Base-by-base conservation (phyloP, 345 rosid genomes). In the Rhizophora mangle region DNA sequence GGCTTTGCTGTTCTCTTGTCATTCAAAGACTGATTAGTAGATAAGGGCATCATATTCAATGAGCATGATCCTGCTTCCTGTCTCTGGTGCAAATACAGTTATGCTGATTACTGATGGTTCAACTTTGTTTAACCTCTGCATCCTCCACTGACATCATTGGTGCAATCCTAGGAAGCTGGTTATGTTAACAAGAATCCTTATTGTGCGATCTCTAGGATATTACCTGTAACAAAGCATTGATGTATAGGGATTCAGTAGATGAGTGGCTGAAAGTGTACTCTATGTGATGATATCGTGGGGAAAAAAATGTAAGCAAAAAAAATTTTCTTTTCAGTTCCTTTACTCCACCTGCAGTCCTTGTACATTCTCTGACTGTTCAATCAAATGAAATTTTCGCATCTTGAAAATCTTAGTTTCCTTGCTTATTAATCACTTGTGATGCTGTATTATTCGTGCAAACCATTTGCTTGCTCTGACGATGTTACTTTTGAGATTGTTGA, bases 11-110 rank as follows among this genome's bases (percentile, higher is more conserved):
- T 37, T 62, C 49, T 26, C 20, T 7, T 65, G 27, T 39, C 49
- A 19, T 47, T 68, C 27, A 20, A 76, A 60, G 71, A 53, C 60
- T 26, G 39, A 22, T 31, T 66, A 59, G 68, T 68, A 31, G 36
- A 11, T 31, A n/a, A 46, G 31, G 65, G 46, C 75, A 43, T 43
- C n/a, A 10, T 63, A 43, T 69, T 29, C 65, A 62, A 32, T 69
- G 58, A 27, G 43, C 21, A 56, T 3, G 16, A 68, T 67, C 63
- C 27, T 26, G 39, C 27, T 46, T 13, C 49, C 19, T 9, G 18
- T 11, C 26, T 43, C 8, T 22, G 61, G 29, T 19, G 53, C 69
- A 24, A 26, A 52, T 59, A 6, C 64, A 8, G 7, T 51, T 24
- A 52, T 7, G 53, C 36, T 53, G 36, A 54, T 60, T 78, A 52